Percentiles rank a stretch among this genome's conserved stretches.
Conservation (phyloP, 495 filamentous ascomycete genomes). For the Penicillium ucsense region DNA sequence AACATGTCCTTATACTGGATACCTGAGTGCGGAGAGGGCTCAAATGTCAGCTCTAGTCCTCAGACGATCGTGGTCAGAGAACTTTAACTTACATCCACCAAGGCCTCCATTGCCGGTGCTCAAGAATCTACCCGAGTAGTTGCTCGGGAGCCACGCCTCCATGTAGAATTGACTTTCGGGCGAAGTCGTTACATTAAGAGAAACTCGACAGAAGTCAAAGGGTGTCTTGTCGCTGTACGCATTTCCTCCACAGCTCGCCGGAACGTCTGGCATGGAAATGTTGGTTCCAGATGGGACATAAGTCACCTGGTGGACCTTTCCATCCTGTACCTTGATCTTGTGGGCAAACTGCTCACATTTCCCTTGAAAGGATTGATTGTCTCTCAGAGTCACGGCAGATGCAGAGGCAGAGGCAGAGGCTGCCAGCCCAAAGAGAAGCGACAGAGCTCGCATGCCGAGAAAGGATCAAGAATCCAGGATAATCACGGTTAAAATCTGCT, state of each 20-base stretch:
- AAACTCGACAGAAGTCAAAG: slow-evolving; percentile 31
- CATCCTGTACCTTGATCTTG: neutral
- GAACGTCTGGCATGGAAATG: neutral
- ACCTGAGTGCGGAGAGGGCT: slow-evolving; percentile 13
- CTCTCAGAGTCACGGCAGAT: no score
- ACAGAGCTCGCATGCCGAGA: no score
- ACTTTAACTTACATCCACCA: slow-evolving; percentile 27
- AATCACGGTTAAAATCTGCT: no score
- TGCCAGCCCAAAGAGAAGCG: no score
- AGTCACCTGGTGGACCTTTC: neutral
- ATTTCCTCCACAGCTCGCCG: neutral
- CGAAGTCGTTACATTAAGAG: slow-evolving; percentile 37
- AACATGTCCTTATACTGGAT: slow-evolving; percentile 39
- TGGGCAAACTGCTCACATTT: neutral
- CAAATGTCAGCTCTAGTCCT: neutral
- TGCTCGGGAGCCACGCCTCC: slow-evolving; percentile 42
- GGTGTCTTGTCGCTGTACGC: neutral
- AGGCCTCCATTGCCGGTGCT: slow-evolving; percentile 40
- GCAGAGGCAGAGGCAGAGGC: no score
- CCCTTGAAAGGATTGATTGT: neutral
- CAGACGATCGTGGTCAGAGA: neutral
- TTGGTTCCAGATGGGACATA: neutral
- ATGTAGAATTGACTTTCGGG: slow-evolving; percentile 30
- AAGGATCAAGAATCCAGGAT: no score
- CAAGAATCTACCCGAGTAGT: slow-evolving; percentile 33